Evolutionary conservation across 805 yeast species (phyloP), one percentile per base, ranked within the genome.

Genomic region (Ogataea neopini): DNA sequence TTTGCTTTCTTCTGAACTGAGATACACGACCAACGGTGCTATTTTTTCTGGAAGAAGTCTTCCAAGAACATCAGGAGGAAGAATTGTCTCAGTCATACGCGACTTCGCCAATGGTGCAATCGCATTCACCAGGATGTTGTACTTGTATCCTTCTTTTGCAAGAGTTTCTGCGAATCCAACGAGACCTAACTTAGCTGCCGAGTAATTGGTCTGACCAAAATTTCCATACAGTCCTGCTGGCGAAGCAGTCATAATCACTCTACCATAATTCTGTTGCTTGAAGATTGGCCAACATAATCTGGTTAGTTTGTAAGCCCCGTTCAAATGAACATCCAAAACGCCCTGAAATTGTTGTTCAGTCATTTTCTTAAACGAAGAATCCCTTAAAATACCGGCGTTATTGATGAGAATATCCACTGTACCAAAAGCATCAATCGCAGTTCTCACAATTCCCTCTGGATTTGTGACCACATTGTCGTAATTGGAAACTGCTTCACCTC

Each of bases 201-300:
- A 83, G 71, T 92, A 92, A 72, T 92, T 92, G 34, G 96, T 81
- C 72, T 92, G 99, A 42, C 99, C 99, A 70, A 91, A 92, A 71
- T 90, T 90, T 52, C 99, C 99, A 66, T 86, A 92, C 55, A 92
- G 76, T 18, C 99, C 99, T 29, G 98, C 98, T 3, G 98, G 97
- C 3, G 97, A 90, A 22, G 96, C 83, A n/a, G 97, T 91, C 77
- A 89, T 91, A 60, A 92, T 70, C 58, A 92, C 78, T 59, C 98
- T 79, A 54, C 99, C 99, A 63, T 75, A 92, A 51, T 81, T 80
- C 69, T 94, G 97, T 54, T 86, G 71, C 64, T 81, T 81, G 74
- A 92, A 80, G 64, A 86, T 76, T 7, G 92, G 90, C 98, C 98
- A 92, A 33, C 97, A 96, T 18, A 96, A 91, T 58, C 79, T 77